Evolutionary conservation across 1,284 basidiomycete species (phyloP), one percentile per base, ranked within the genome.

Genomic region (Trametes pubescens): DNA sequence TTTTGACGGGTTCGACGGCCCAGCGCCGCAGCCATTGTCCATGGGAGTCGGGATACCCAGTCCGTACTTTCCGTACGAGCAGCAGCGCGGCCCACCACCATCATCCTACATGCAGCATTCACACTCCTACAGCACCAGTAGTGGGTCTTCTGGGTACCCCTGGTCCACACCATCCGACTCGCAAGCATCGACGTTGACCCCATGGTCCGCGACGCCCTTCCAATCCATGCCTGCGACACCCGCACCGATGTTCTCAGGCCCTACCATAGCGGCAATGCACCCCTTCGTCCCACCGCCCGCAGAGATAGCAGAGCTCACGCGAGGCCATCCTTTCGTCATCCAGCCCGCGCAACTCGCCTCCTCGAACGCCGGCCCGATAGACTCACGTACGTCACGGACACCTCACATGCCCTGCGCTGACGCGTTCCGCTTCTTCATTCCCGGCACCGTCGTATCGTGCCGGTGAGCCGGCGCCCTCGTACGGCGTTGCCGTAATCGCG

Each of bases 161-260:
- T 61, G 59, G 59, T 49, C 52, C 4, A 24, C 59, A 2, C 53
- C 59, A 6, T 26, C 59, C 26, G 46, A 47, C n/a, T 56, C 59
- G 0, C 40, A 51, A 9, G 26, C 59, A n/a, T 55, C 53, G 38
- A 40, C 59, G 10, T 37, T 53, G 26, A n/a, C 59, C 8, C 11
- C 46, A 4, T 54, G 51, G 58, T 24, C 51, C 18, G 51, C n/a
- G 32, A 22, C 16, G n/a, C 58, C 38, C 10, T 26, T 35, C 21
- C 51, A 60, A 16, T 32, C 58, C 22, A 59, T 52, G 53, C 59
- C 56, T 16, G 46, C 44, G 48, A 57, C 57, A 44, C 48, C 62
- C n/a, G 53, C 46, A 6, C 62, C 60, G n/a, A 66, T 66, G 57
- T 44, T 64, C 52, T 77, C 22, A 9, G 56, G 59, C 8, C 52